These are phyloP conservation scores for Cyberlindnera misumaiensis DNA, from an alignment of 805 yeast species.

Conservation along the genomic window DNA sequence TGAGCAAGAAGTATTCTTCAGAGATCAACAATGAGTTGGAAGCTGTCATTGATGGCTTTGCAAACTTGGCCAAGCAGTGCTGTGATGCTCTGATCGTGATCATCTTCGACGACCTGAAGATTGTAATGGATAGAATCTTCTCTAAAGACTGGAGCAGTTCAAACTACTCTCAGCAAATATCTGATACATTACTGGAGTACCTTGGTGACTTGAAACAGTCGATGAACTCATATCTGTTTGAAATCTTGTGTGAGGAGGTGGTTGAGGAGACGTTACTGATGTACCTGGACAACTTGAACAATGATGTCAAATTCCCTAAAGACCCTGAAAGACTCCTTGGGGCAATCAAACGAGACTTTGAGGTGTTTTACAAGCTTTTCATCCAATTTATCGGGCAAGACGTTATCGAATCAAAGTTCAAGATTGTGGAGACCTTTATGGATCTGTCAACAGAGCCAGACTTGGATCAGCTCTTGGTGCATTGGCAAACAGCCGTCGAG, in stretches of 20 bases:
- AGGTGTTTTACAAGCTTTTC: constrained; percentile 47
- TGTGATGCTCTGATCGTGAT: constrained; percentile 49
- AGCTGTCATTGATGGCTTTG: constrained; percentile 71
- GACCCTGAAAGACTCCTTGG: constrained; percentile 36
- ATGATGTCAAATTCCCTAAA: constrained; percentile 36
- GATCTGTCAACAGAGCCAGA: constrained; percentile 44
- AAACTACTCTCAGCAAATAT: constrained; percentile 51
- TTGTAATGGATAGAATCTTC: constrained; percentile 56
- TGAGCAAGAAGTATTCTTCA: constrained; percentile 54
- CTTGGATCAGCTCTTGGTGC: constrained; percentile 39
- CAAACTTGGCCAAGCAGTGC: constrained; percentile 62
- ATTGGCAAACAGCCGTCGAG: constrained; percentile 56
- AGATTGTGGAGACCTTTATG: constrained; percentile 54
- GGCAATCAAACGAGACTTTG: constrained; percentile 55
- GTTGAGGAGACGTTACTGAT: constrained; percentile 44
- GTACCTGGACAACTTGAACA: constrained; percentile 42
- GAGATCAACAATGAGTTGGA: constrained; percentile 53
- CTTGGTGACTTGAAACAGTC: constrained; percentile 53
- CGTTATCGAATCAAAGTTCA: constrained; percentile 42
- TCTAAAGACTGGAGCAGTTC: constrained; percentile 59
- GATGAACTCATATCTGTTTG: constrained; percentile 48
- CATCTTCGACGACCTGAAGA: constrained; percentile 64
- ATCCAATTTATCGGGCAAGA: constrained; percentile 35
- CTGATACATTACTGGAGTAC: constrained; percentile 72
- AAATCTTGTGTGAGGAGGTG: constrained; percentile 44